Conservation (phyloP, 2,329 filamentous ascomycete genomes). For the Orbilia brochopaga region DNA sequence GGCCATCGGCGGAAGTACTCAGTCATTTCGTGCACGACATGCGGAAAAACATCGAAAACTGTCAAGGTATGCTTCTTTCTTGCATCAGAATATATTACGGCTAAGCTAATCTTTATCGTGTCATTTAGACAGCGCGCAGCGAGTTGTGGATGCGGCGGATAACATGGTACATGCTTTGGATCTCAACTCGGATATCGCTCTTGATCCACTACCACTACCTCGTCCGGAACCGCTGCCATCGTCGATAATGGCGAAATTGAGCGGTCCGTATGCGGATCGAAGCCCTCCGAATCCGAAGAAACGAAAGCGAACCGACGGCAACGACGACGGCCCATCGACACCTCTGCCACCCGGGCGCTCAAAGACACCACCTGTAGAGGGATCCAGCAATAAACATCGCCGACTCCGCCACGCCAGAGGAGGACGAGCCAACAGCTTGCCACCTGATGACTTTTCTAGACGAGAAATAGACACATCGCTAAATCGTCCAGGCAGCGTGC, state of each 20-base stretch:
- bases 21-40: conserved; percentile 66
- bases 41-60: conserved; percentile 72
- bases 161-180: conserved; percentile 78
- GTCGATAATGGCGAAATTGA: conserved; percentile 27
- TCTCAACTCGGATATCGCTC: conserved; percentile 74
- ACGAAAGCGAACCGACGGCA: conserved; percentile 43
- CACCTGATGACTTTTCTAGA: conserved; percentile 39
- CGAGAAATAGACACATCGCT: conserved; percentile 44
- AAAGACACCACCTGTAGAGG: conserved; percentile 40
- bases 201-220: conserved; percentile 61
- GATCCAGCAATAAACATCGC: conserved; percentile 25
- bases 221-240: conserved; percentile 52
- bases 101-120: conserved; percentile 1
- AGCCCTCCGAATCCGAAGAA: conserved; percentile 40
- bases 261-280: conserved; percentile 11
- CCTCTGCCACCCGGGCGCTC: conserved; percentile 58
- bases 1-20: conserved; percentile 57
- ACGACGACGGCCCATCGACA: conserved; percentile 43
- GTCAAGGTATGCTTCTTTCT: conserved; percentile 64
- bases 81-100: background rate
- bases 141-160: conserved; percentile 75
- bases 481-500: conserved; percentile 43
- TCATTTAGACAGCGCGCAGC: conserved; percentile 68
- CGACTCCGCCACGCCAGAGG: conserved; percentile 31
- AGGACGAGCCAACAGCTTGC: conserved; percentile 43